A percentile compares a stretch with the other conserved stretches of the same genome.
These are phyloP conservation scores for Colletotrichum tofieldiae DNA, from an alignment of 2,329 filamentous ascomycete species.

Conservation along the genomic window DNA sequence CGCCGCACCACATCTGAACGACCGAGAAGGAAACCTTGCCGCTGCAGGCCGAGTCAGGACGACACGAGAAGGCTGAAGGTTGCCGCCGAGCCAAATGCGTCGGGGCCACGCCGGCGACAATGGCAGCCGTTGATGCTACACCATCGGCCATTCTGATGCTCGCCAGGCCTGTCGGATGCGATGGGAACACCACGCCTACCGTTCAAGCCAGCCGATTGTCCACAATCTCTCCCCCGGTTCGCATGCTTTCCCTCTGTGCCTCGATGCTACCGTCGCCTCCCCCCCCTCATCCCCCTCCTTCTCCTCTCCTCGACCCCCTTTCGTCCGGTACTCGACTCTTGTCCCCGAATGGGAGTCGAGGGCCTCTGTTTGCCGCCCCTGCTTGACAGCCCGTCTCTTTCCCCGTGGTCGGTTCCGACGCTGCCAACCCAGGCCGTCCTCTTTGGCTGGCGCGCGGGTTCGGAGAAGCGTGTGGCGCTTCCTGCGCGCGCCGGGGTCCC, in stretches of 20 bases:
- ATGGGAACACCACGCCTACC: background rate
- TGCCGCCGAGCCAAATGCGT: background rate
- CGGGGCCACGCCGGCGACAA: background rate
- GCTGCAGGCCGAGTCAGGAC: slow-evolving; percentile 37
- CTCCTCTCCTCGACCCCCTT: background rate
- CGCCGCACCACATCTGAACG: background rate
- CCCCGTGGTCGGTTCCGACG: too few species aligned
- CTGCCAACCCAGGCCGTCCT: slow-evolving; percentile 15
- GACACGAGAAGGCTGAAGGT: slow-evolving; percentile 23
- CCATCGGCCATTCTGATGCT: background rate
- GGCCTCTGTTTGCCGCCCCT: slow-evolving; percentile 23
- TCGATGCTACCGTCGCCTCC: background rate
- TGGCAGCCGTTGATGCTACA: background rate
- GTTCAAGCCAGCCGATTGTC: too few species aligned
- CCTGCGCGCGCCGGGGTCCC: too few species aligned
- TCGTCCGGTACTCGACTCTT: background rate
- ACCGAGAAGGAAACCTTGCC: background rate
- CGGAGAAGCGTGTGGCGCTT: slow-evolving; percentile 4
- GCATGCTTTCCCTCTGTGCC: too few species aligned
- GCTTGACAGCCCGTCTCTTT: too few species aligned
- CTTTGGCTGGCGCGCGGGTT: slow-evolving; percentile 15
- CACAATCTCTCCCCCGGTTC: too few species aligned
- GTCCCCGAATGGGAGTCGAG: slow-evolving; percentile 30
- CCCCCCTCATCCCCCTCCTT: too few species aligned
- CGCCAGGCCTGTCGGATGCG: background rate